These are phyloP conservation scores for Iberis pinnata DNA, from an alignment of 345 rosid species.

Conservation along the genomic window DNA sequence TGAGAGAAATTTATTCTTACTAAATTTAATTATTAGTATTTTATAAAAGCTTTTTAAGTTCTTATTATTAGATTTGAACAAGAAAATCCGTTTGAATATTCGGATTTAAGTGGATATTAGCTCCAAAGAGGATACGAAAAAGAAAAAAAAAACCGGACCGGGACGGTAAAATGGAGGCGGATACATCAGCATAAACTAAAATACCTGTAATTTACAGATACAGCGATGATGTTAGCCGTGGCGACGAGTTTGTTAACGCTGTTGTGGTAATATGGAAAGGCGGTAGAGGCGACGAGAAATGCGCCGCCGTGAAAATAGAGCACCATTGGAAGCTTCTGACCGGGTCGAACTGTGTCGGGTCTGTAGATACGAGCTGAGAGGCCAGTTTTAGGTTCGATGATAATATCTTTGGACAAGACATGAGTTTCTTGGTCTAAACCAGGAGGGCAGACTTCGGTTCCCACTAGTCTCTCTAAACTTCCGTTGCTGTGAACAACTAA, in stretches of 20 bases:
- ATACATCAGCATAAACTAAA: slow-evolving; percentile 7
- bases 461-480: slow-evolving; percentile 47
- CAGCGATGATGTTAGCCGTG: slow-evolving; percentile 44
- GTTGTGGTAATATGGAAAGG: slow-evolving; percentile 55
- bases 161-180: background rate
- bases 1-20: too few relatives aligned
- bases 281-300: slow-evolving; percentile 49
- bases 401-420: slow-evolving; percentile 57
- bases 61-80: too few relatives aligned
- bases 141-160: background rate
- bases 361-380: slow-evolving; percentile 60
- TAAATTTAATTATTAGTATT: too few relatives aligned
- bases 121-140: background rate
- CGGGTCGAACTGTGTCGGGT: slow-evolving; percentile 27
- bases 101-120: too few relatives aligned
- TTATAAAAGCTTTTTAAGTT: too few relatives aligned
- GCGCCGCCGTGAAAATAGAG: slow-evolving; percentile 84
- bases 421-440: slow-evolving; percentile 51
- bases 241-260: slow-evolving; percentile 52
- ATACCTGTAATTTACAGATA: slow-evolving; percentile 61
- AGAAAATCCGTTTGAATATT: too few relatives aligned
- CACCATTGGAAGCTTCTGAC: slow-evolving; percentile 50
- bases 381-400: slow-evolving; percentile 40
- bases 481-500: slow-evolving; percentile 54
- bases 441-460: slow-evolving; percentile 42